Evolutionary conservation across 257 asterid genomes (phyloP).

Genomic region (Fraxinus pennsylvanica): DNA sequence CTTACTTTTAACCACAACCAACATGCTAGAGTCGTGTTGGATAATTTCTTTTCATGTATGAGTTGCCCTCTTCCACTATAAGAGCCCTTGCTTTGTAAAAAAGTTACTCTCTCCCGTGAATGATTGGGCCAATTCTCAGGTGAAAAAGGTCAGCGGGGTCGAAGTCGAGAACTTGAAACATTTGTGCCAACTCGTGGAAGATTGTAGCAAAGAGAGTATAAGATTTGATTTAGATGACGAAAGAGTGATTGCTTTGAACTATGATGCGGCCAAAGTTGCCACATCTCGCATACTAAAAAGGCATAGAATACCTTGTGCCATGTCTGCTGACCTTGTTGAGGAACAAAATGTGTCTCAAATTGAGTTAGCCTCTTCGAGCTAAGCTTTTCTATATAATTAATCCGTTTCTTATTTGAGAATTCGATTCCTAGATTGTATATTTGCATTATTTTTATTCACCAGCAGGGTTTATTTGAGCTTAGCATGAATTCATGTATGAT

Average conservation of each 20-base stretch:
- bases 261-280: conserved; percentile 68
- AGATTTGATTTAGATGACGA: conserved; percentile 95
- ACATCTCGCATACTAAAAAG: conserved; percentile 75
- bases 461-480: background rate
- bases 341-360: conserved; percentile 37
- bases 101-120: background rate
- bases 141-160: conserved; percentile 77
- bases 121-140: conserved; percentile 44
- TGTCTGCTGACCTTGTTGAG: conserved; percentile 66
- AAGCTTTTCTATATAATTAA: conserved; percentile 24
- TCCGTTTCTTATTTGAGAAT: conserved; percentile 6
- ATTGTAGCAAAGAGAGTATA: conserved; percentile 45
- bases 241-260: conserved; percentile 76
- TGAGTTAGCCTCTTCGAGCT: conserved; percentile 50
- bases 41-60: background rate
- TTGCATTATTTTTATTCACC: background rate
- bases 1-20: background rate
- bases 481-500: background rate
- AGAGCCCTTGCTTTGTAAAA: background rate
- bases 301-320: conserved; percentile 77
- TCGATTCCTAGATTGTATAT: background rate
- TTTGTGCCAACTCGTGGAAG: conserved; percentile 77
- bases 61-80: background rate
- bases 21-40: background rate
- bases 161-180: conserved; percentile 84